Evolutionary conservation across 257 asterid species (phyloP), one percentile per base, ranked within the genome.

Genomic region (Solanum chiquidenum): DNA sequence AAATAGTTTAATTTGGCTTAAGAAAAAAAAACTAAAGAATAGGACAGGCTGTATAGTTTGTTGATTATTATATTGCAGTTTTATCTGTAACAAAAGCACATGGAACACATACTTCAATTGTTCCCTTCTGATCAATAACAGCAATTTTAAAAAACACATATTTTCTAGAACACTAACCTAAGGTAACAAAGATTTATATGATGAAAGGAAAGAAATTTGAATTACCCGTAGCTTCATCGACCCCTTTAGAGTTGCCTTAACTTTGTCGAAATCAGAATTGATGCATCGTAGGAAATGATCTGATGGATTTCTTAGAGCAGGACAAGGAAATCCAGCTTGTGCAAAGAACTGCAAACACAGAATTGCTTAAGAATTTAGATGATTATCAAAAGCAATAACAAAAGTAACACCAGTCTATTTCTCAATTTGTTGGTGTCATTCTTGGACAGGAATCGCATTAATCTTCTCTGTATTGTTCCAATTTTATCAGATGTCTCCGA

Each of bases 221-320:
- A 8, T 94, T 94, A 97, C 99, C 96, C 98, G 88, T 23, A 97
- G 91, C 88, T 97, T 97, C 99, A 95, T 97, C 9, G 99, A 95
- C 87, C 99, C 99, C 91, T 96, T 97, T 9, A 97, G 95, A n/a
- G 99, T 97, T 38, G 99, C 99, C 92, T 97, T 97, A 71, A 95
- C 99, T 89, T 95, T 95, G 93, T 97, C 99, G 27, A 97, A 97
- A 89, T 97, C 99, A 29, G 98, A 92, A 84, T 97, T 97, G 89
- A 97, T 94, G 91, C 98, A 95, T 3, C 98, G 92, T 55, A 97
- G 95, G 84, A 97, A 97, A 91, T 97, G 99, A 90, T 97, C 99
- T 0, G 99, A 97, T 6, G 99, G 99, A 87, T 97, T 97, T 58
- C 98, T 91, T 49, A 97, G 91, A 66, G 99, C 91, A 68, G 99